Conservation (phyloP, 2,329 filamentous ascomycete species). For the Cryphonectria naterciae region DNA sequence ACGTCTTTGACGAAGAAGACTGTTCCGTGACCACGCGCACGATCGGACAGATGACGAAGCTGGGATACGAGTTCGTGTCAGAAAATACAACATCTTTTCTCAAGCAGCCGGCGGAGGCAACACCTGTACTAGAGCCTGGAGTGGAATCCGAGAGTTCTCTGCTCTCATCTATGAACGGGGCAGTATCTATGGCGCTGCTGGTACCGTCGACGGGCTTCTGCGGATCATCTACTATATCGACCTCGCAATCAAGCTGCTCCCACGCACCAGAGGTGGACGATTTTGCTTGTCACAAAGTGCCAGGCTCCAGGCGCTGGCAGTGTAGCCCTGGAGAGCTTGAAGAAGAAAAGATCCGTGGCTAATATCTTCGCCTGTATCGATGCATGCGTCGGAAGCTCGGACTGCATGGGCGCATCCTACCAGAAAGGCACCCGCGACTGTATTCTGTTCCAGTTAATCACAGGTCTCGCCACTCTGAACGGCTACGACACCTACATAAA, state of each 20-base stretch:
- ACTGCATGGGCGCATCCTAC: background rate
- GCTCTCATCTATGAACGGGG: background rate
- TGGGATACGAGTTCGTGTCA: background rate
- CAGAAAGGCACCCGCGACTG: background rate
- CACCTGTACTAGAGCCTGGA: background rate
- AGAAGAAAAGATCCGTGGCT: slow-evolving; percentile 2
- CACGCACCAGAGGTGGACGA: background rate
- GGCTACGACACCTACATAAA: background rate
- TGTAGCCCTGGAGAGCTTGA: background rate
- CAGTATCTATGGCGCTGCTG: background rate
- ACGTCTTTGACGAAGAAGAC: background rate
- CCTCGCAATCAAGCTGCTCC: background rate
- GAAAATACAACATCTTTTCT: background rate
- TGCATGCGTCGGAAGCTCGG: background rate
- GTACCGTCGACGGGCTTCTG: background rate
- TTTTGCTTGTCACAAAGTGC: background rate
- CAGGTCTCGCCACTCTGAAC: background rate
- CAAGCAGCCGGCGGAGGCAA: background rate
- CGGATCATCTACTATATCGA: background rate
- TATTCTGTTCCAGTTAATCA: background rate
- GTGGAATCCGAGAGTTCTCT: background rate
- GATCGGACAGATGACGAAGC: slow-evolving; percentile 1
- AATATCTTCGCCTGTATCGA: background rate
- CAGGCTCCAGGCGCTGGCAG: background rate
- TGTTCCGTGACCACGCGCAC: background rate